Conservation (phyloP, 305 asterid species). For the Caryopteris hybrid region DNA sequence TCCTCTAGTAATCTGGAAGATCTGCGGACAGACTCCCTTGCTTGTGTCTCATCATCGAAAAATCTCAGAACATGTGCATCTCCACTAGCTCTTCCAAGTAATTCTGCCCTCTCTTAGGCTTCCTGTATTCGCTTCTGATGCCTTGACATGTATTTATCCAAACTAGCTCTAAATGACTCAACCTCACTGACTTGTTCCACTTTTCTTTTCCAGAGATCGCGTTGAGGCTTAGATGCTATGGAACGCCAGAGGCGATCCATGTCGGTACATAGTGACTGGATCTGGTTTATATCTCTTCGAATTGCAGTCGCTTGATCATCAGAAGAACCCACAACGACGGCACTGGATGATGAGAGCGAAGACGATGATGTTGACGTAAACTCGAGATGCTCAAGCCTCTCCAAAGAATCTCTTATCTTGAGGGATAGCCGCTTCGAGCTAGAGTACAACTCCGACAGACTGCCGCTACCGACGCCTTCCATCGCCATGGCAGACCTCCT, state of each 20-base stretch:
- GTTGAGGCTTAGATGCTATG: constrained; percentile 69
- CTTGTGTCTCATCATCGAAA: constrained; percentile 77
- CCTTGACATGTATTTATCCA: constrained; percentile 60
- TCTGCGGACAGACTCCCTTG: constrained; percentile 60
- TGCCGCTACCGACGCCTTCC: constrained; percentile 45
- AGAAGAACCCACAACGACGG: constrained; percentile 33
- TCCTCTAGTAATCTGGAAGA: constrained; percentile 86
- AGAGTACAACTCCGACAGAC: constrained; percentile 63
- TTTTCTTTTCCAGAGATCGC: constrained; percentile 97
- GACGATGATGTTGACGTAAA: constrained; percentile 57
- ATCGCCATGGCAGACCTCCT: constrained; percentile 24
- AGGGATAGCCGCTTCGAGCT: constrained; percentile 58
- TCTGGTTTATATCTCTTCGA: constrained; percentile 56
- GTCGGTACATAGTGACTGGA: constrained; percentile 63
- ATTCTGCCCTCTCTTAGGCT: constrained; percentile 79
- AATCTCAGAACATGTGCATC: constrained; percentile 75
- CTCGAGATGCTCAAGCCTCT: constrained; percentile 75
- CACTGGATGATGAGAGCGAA: constrained; percentile 37
- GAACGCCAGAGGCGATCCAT: constrained; percentile 97
- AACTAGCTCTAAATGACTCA: constrained; percentile 72
- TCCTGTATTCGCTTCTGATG: constrained; percentile 68
- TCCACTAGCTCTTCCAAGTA: constrained; percentile 80
- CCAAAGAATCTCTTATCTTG: constrained; percentile 67
- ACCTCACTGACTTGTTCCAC: constrained; percentile 89
- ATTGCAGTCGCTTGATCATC: constrained; percentile 49